Conservation (phyloP, 768 basidiomycete genomes). For the Lentinula raphanica region DNA sequence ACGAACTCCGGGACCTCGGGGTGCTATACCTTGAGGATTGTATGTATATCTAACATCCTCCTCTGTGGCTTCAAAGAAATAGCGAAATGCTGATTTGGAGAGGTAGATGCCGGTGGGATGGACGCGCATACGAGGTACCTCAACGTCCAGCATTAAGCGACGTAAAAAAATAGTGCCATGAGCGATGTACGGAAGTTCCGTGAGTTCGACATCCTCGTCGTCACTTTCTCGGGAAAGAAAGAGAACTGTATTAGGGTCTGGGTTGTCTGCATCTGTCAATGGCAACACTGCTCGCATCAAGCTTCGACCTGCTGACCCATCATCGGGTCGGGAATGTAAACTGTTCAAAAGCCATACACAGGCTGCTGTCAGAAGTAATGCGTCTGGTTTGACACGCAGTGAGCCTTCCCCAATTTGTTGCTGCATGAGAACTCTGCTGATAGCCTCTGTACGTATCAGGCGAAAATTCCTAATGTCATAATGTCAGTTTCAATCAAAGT, state of each 20-base stretch:
- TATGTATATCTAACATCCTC: neutral
- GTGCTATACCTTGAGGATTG: neutral
- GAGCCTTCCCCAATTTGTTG: constrained; percentile 9
- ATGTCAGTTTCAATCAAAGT: neutral
- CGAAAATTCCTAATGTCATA: constrained; percentile 16
- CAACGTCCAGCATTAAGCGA: neutral
- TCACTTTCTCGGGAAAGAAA: neutral
- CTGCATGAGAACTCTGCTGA: constrained; percentile 12
- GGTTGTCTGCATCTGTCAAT: constrained; percentile 13
- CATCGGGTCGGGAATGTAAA: constrained; percentile 14
- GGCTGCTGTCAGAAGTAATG: constrained; percentile 13
- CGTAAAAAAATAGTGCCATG: neutral
- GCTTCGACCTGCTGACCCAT: constrained; percentile 9
- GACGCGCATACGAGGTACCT: neutral
- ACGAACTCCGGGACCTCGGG: neutral
- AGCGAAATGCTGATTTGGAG: neutral
- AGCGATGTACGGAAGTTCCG: neutral
- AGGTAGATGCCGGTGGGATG: neutral
- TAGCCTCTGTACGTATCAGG: constrained; percentile 14
- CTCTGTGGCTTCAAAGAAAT: neutral
- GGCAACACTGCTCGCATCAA: constrained; percentile 15
- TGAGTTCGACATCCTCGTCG: neutral
- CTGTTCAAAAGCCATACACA: constrained; percentile 12
- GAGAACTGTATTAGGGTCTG: neutral
- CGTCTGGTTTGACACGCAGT: neutral